phyloP scores from a whole-genome alignment of 768 basidiomycete species.

The Pulveroboletus sp. region DNA sequence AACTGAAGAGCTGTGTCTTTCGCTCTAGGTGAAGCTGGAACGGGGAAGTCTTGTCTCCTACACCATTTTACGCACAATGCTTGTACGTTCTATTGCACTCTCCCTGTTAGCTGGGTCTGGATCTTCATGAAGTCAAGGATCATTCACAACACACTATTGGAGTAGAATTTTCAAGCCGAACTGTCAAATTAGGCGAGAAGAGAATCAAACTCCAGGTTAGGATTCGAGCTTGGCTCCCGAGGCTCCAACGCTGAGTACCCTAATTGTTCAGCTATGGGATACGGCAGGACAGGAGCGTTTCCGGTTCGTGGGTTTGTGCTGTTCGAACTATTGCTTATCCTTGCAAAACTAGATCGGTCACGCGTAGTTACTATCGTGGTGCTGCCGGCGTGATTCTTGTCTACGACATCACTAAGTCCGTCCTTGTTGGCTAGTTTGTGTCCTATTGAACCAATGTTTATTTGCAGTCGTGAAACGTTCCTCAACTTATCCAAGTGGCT shows the following conservation, averaged over 20 bases:
- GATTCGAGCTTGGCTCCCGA: constrained; percentile 2
- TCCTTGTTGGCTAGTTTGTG: constrained; percentile 2
- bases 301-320: constrained; percentile 44
- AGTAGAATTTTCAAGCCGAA: constrained; percentile 95
- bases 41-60: constrained; percentile 94
- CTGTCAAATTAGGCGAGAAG: constrained; percentile 89
- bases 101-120: constrained; percentile 6
- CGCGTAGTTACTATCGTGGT: constrained; percentile 93
- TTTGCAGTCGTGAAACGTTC: constrained; percentile 79
- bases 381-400: constrained; percentile 90
- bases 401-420: constrained; percentile 88
- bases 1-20: constrained; percentile 1
- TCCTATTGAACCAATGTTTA: constrained; percentile 1
- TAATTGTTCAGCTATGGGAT: constrained; percentile 77
- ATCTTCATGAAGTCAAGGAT: constrained; percentile 72
- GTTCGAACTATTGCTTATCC: constrained; percentile 7
- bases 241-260: constrained; percentile 12
- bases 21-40: constrained; percentile 83
- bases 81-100: constrained; percentile 54
- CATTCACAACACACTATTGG: constrained; percentile 98
- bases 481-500: constrained; percentile 83
- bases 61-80: constrained; percentile 96
- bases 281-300: constrained; percentile 97
- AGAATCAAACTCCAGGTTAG: constrained; percentile 91
- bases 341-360: constrained; percentile 67